Percentiles rank a stretch among this genome's conserved stretches.
Conservation (phyloP, 768 basidiomycete species). For the Leccinum ochraceum region DNA sequence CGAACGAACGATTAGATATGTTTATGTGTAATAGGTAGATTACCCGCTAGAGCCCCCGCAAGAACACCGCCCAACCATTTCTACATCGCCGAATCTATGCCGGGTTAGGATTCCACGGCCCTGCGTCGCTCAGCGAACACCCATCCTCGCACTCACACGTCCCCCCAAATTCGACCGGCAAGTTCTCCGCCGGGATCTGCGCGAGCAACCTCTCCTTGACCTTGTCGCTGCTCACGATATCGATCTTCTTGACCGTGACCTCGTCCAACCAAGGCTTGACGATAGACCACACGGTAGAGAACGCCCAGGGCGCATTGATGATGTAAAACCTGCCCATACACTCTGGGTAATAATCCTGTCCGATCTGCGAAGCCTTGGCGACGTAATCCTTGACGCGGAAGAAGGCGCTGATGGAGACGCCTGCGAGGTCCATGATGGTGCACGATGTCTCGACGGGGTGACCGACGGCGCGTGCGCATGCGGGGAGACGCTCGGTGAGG, state of each 20-base stretch:
- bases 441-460: constrained; percentile 96
- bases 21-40: constrained; percentile 27
- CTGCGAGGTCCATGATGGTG: constrained; percentile 91
- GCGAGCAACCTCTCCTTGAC: constrained; percentile 76
- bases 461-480: constrained; percentile 67
- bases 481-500: constrained; percentile 76
- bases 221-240: constrained; percentile 67
- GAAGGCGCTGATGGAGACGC: constrained; percentile 72
- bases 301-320: constrained; percentile 95
- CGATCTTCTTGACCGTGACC: constrained; percentile 94
- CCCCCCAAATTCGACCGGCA: constrained; percentile 88
- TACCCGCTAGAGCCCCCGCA: constrained; percentile 19
- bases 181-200: constrained; percentile 82
- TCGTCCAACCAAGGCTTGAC: constrained; percentile 95
- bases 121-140: constrained; percentile 86
- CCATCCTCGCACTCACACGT: constrained; percentile 73
- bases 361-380: constrained; percentile 68
- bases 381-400: constrained; percentile 95
- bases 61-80: not conserved
- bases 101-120: constrained; percentile 74
- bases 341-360: constrained; percentile 91
- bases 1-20: constrained; percentile 32
- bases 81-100: constrained; percentile 19
- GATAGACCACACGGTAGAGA: constrained; percentile 83
- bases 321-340: constrained; percentile 99